A percentile compares a stretch with the other conserved stretches of the same genome.
phyloP scores from a whole-genome alignment of 2,329 filamentous ascomycete species.

The Escovopsis sp. region DNA sequence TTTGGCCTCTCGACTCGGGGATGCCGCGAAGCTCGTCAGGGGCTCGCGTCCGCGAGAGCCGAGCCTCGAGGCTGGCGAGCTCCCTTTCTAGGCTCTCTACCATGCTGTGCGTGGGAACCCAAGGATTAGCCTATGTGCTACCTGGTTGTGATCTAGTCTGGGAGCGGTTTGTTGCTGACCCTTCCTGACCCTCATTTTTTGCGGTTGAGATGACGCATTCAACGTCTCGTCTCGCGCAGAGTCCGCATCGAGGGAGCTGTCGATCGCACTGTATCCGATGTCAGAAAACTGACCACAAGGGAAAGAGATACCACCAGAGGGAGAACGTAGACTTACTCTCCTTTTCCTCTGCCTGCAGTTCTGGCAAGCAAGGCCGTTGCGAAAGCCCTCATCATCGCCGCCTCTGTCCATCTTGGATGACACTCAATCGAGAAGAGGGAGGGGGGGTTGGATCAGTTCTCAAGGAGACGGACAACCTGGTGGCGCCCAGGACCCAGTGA shows the following conservation, averaged over 20 bases:
- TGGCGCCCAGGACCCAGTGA: too few relatives aligned
- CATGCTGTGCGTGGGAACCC: not conserved
- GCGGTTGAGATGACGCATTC: constrained; percentile 3
- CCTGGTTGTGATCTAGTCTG: not conserved
- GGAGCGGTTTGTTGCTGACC: constrained; percentile 1
- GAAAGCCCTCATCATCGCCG: not conserved
- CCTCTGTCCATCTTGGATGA: not conserved
- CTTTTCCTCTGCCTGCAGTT: constrained; percentile 4
- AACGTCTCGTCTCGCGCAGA: constrained; percentile 1
- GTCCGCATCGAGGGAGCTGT: constrained; percentile 1
- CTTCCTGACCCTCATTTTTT: constrained; percentile 3
- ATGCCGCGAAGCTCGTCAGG: not conserved
- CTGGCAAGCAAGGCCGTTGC: constrained; percentile 1
- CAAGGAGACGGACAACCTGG: too few relatives aligned
- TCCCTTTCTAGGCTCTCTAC: constrained; percentile 1
- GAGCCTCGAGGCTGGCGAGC: constrained; percentile 2
- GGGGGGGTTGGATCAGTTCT: too few relatives aligned
- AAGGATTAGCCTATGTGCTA: too few relatives aligned
- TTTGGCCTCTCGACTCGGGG: not conserved
- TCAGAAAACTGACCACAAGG: not conserved
- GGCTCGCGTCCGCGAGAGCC: constrained; percentile 1
- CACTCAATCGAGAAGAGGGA: too few relatives aligned
- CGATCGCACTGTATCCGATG: constrained; percentile 1
- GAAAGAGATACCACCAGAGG: not conserved
- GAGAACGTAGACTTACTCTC: not conserved